Percentiles rank a stretch among this genome's conserved stretches.
These are phyloP conservation scores for Coix lacrymajobi DNA, from an alignment of 176 grass and related monocot genomes.

Conservation along the genomic window DNA sequence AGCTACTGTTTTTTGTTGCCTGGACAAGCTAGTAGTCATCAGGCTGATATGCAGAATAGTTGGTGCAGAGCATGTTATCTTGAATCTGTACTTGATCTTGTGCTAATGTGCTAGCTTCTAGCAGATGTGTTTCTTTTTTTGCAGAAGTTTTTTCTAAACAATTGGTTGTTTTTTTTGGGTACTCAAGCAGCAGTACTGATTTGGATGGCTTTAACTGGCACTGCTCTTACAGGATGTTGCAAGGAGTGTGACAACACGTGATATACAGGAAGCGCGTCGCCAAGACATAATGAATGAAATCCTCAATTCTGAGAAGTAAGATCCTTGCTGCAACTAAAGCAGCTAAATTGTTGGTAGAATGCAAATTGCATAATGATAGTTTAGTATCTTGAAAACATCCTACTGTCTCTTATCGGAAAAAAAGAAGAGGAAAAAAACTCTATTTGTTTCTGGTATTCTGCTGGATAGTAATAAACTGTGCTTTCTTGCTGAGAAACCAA, in stretches of 20 bases:
- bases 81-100: background rate
- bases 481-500: background rate
- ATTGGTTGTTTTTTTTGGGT: background rate
- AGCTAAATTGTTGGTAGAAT: constrained; percentile 5
- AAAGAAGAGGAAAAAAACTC: background rate
- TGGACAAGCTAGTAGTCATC: background rate
- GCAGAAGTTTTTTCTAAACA: background rate
- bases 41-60: background rate
- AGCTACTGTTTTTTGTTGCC: background rate
- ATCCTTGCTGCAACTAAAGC: background rate
- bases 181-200: background rate
- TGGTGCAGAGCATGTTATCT: background rate
- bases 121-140: background rate
- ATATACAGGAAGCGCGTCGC: constrained; percentile 81
- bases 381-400: background rate
- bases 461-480: background rate
- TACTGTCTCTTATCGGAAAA: background rate
- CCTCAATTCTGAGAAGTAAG: constrained; percentile 90
- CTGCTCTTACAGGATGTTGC: constrained; percentile 72
- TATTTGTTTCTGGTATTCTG: background rate
- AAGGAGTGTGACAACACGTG: constrained; percentile 76
- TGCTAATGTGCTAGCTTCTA: background rate
- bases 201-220: background rate
- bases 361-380: constrained; percentile 6
- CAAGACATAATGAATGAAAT: constrained; percentile 98